These are phyloP conservation scores for Omphalea diandra DNA, from an alignment of 441 rosid species.

Conservation along the genomic window DNA sequence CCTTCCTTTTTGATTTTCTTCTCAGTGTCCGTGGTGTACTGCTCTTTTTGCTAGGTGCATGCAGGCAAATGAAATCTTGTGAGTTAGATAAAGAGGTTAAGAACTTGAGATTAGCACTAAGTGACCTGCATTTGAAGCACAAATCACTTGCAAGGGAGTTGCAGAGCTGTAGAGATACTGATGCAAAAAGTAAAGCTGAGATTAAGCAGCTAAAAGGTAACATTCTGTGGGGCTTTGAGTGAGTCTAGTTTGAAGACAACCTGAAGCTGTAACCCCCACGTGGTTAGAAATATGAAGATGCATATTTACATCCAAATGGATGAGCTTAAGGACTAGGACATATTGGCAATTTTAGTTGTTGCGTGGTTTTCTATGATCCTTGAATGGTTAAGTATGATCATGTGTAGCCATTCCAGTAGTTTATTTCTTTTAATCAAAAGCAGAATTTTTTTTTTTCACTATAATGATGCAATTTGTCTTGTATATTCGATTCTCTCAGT, in stretches of 20 bases:
- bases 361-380: background rate
- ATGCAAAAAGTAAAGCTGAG: conserved; percentile 71
- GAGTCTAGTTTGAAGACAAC: background rate
- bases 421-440: background rate
- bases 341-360: background rate
- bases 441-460: background rate
- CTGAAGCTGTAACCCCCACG: background rate
- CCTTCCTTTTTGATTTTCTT: conserved; percentile 21
- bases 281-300: background rate
- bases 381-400: background rate
- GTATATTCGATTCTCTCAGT: background rate
- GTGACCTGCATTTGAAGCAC: conserved; percentile 71
- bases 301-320: background rate
- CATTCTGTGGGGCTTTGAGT: conserved; percentile 5
- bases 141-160: conserved; percentile 59
- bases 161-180: conserved; percentile 55
- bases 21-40: conserved; percentile 23
- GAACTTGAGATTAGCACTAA: conserved; percentile 56
- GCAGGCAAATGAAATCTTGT: conserved; percentile 42
- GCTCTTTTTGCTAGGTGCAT: conserved; percentile 49
- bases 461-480: background rate
- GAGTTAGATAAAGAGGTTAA: conserved; percentile 60
- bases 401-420: background rate
- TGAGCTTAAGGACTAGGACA: background rate
- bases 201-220: conserved; percentile 74